Evolutionary conservation across 192 early-diverging fungal genomes (phyloP), one percentile per base, ranked within the genome.

Genomic region (Rhizoclosmatium sp.): DNA sequence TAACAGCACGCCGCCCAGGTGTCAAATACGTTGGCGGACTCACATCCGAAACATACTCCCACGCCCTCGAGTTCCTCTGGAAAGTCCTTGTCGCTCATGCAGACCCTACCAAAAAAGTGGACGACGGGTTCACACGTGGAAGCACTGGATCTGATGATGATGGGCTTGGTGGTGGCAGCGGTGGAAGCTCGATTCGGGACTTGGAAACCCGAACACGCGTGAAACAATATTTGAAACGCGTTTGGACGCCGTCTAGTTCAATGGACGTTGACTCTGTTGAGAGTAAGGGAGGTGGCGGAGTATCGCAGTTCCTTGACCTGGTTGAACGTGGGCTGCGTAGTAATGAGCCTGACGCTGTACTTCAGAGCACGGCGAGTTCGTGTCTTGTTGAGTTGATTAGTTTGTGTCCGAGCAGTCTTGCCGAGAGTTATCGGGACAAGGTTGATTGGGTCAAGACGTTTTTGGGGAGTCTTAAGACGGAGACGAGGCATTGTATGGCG

Each of bases 311-410:
- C 70, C 76, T 92, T 12, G 75, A 85, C 23, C 83, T 94, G 7
- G 69, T 94, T 40, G 91, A 92, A 76, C 77, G 82, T 14, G 92
- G 83, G 2, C 75, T 94, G 49, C 83, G 89, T 42, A 78, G 80
- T 21, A 82, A 89, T 1, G 81, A 83, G 39, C 31, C 76, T 85
- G 93, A 93, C 82, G 84, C 91, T 9, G 62, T 81, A 3, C 79
- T 95, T 41, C 90, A 93, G 51, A 80, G 89, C n/a, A 90, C 86
- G 0, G 89, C 91, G 1, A 82, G 90, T 19, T 85, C 85, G 1
- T 93, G 91, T 75, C 77, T 95, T 2, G 75, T 92, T 39, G 94
- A 95, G 74, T 77, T 93, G 23, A 87, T 95, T 3, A 92, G 92
- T 1, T 76, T 94, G 7, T 87, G 88, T 1, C 93, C 94, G 2